Evolutionary conservation across 257 asterid species (phyloP).

Genomic region (Solanum paucissectum): DNA sequence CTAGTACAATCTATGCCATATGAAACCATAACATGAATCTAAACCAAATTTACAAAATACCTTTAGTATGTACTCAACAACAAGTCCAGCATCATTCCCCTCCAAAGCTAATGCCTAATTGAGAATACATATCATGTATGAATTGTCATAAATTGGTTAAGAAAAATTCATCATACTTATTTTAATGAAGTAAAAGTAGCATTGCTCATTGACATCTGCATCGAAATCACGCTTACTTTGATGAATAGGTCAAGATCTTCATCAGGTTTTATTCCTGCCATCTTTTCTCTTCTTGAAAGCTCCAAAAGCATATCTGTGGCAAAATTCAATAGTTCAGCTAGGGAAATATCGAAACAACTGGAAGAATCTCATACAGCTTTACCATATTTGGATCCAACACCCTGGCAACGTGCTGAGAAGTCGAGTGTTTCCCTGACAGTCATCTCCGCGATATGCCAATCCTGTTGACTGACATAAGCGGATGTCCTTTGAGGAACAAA

Average conservation of each 20-base stretch:
- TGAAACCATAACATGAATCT: background rate
- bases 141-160: background rate
- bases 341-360: slow-evolving; percentile 5
- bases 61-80: slow-evolving; percentile 83
- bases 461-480: slow-evolving; percentile 81
- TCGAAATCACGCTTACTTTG: slow-evolving; percentile 15
- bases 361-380: slow-evolving; percentile 10
- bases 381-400: slow-evolving; percentile 91
- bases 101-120: slow-evolving; percentile 81
- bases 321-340: slow-evolving; percentile 22
- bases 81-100: slow-evolving; percentile 72
- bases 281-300: slow-evolving; percentile 82
- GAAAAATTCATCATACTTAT: background rate
- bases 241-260: slow-evolving; percentile 93
- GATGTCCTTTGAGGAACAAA: slow-evolving; percentile 89
- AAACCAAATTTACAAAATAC: slow-evolving; percentile 32
- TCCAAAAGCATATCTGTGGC: slow-evolving; percentile 88
- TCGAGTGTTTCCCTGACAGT: slow-evolving; percentile 90
- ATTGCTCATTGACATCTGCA: background rate
- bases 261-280: slow-evolving; percentile 77
- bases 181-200: background rate
- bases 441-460: slow-evolving; percentile 89
- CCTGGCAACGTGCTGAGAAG: slow-evolving; percentile 83
- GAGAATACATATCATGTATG: slow-evolving; percentile 1
- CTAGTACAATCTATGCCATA: background rate